Evolutionary conservation across 2,329 filamentous ascomycete genomes (phyloP), one percentile per base, ranked within the genome.

Genomic region (Trichoderma hamatum): DNA sequence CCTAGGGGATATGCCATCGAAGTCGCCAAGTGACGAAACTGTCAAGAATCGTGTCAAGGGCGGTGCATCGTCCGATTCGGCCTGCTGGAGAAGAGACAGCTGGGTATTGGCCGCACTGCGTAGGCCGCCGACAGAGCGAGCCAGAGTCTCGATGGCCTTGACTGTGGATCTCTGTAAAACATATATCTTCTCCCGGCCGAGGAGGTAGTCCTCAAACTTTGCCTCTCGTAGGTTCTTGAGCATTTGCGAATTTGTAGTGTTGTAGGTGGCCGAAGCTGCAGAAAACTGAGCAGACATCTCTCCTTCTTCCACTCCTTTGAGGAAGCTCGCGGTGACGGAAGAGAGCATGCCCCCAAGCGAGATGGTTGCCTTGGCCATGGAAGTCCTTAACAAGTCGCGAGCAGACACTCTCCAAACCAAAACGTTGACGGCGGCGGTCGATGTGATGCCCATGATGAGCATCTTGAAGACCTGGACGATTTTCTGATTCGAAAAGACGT

Each of bases 31-130:
- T 2, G 69, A 70, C 5, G 69, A 67, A 16, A 26, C 63, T 32
- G 62, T 67, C 0, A 60, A 24, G 19, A 59, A 70, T 28, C 63
- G 69, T 14, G 49, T 67, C 49, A 63, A 30, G 4, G 63, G 39
- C 13, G 58, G 46, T 21, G 19, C 34, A 14, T 30, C 52, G 10
- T 54, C 65, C 1, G 66, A 36, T 26, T 68, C 59, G 26, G 80
- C 83, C 75, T 94, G 90, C 68, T 89, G 88, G 36, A 96, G 83
- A 49, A 97, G 84, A 21, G 90, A 87, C 76, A 97, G 96, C 76
- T 97, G 94, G 32, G 94, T 93, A 69, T 90, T 88, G 34, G 93
- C 93, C 49, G 94, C 93, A 82, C 93, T 96, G 72, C 92, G 87
- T 74, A 97, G 82, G 6, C 93, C 94, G 78, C 94, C 93, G 71